Evolutionary conservation across 805 yeast genomes (phyloP), one percentile per base, ranked within the genome.

Genomic region (Candida yuanshanica): DNA sequence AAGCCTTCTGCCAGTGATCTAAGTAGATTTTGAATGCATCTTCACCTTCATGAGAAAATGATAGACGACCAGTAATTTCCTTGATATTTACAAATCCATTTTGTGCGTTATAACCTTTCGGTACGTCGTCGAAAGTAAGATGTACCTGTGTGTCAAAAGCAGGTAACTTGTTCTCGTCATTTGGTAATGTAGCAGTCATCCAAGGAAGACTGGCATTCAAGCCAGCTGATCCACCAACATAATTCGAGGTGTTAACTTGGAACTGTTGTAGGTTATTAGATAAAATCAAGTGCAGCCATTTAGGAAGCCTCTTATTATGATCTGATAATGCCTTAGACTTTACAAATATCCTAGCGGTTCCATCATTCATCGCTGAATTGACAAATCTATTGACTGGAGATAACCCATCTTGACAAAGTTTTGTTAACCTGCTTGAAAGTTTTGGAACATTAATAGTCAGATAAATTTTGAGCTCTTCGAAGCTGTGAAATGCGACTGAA

Each of bases 1-100:
- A 14, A n/a, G 50, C 45, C 5, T 46, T 27, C 24, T 49, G 56
- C 60, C 58, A 55, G 22, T 47, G 46, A n/a, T 37, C 23, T 13
- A 51, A 42, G 32, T 46, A 42, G 2, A 53, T 35, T 29, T 46
- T 46, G 26, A 45, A n/a, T 16, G 51, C 36, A 14, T 39, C 34
- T 2, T 45, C 35, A 14, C 37, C 49, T 1, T 46, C 38, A 29
- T 43, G 36, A 2, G 39, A 5, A 22, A 53, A 31, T 25, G 43
- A 37, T 5, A 46, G 12, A 33, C 46, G 51, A 20, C 58, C 58
- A 20, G 44, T 33, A 0, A 50, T 26, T 11, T 34, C 35, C 4
- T 39, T 20, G 17, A 51, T 8, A 4, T 47, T 36, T 20, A 51
- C 42, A 17, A 51, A 17, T 5, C 18, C 2, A 25, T 50, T 41